Conservation (phyloP, 2,329 filamentous ascomycete species). For the Hypoxylon sp. region DNA sequence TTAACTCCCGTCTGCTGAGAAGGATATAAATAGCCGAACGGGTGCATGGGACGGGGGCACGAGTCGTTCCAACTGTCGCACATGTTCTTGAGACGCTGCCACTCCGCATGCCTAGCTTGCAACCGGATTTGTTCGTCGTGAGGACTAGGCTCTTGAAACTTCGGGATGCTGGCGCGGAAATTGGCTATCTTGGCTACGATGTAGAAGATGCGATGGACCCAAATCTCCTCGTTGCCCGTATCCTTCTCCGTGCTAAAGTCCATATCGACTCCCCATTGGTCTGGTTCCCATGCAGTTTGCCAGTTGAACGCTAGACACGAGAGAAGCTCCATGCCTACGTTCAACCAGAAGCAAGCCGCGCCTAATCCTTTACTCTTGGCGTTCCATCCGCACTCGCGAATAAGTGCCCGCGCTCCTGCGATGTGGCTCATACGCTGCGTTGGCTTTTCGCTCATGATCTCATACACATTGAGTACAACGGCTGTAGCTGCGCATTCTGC, state of each 20-base stretch:
- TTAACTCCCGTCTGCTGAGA: conserved; percentile 66
- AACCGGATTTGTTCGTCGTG: conserved; percentile 75
- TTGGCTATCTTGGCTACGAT: conserved; percentile 89
- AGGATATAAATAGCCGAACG: conserved; percentile 81
- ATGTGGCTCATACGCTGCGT: conserved; percentile 91
- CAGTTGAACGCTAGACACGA: conserved; percentile 90
- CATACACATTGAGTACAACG: conserved; percentile 91
- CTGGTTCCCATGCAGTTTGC: conserved; percentile 88
- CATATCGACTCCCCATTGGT: conserved; percentile 90
- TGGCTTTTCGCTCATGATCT: conserved; percentile 88
- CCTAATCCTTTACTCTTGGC: conserved; percentile 84
- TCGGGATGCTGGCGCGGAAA: conserved; percentile 80
- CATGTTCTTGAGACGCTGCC: conserved; percentile 83
- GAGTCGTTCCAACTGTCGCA: conserved; percentile 86
- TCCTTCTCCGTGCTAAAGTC: conserved; percentile 65
- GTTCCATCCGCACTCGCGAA: conserved; percentile 92
- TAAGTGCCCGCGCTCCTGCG: conserved; percentile 84
- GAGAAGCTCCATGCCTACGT: conserved; percentile 90
- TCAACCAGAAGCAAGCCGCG: conserved; percentile 93
- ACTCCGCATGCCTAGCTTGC: conserved; percentile 78
- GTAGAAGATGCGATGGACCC: conserved; percentile 91
- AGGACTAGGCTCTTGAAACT: conserved; percentile 70
- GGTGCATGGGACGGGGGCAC: conserved; percentile 88
- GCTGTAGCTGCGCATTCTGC: conserved; percentile 89
- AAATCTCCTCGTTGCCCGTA: conserved; percentile 79